These are phyloP conservation scores for Pseudocercospora fuligena DNA, from an alignment of 2,329 filamentous ascomycete species.

Conservation along the genomic window DNA sequence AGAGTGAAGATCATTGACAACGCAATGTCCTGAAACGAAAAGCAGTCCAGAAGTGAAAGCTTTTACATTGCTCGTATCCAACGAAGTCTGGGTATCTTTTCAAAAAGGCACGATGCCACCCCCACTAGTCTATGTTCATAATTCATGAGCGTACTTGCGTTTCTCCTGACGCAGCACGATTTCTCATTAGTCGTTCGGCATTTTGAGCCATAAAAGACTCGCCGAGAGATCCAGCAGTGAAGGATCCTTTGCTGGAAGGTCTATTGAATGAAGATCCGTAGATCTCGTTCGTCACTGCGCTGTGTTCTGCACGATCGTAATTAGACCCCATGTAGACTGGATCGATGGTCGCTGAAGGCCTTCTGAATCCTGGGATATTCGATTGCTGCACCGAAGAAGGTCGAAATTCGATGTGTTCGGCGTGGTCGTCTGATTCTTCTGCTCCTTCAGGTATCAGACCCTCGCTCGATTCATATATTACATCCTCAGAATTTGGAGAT, in stretches of 20 bases:
- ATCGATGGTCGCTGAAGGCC: constrained; percentile 39
- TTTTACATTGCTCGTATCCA: constrained; percentile 13
- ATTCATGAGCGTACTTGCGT: constrained; percentile 22
- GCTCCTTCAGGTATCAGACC: constrained; percentile 23
- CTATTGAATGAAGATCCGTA: constrained; percentile 33
- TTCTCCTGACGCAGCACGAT: constrained; percentile 24
- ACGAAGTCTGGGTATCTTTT: constrained; percentile 11
- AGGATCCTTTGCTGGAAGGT: constrained; percentile 31
- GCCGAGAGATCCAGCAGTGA: constrained; percentile 39
- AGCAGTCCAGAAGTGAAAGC: not conserved
- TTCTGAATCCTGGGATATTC: constrained; percentile 41
- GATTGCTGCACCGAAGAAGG: constrained; percentile 39
- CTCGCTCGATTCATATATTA: constrained; percentile 29
- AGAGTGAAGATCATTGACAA: not conserved
- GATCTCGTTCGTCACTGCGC: constrained; percentile 34
- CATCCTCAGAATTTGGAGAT: constrained; percentile 19
- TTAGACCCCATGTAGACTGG: constrained; percentile 35
- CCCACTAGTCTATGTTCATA: constrained; percentile 7
- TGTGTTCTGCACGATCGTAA: constrained; percentile 31
- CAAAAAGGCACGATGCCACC: constrained; percentile 11
- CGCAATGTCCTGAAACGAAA: not conserved
- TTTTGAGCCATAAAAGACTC: constrained; percentile 43
- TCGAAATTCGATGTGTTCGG: constrained; percentile 33
- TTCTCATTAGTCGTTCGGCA: constrained; percentile 38
- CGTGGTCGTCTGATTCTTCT: constrained; percentile 23